Evolutionary conservation across 2,329 filamentous ascomycete genomes (phyloP).

Genomic region (Aspergillus quadricinctus): DNA sequence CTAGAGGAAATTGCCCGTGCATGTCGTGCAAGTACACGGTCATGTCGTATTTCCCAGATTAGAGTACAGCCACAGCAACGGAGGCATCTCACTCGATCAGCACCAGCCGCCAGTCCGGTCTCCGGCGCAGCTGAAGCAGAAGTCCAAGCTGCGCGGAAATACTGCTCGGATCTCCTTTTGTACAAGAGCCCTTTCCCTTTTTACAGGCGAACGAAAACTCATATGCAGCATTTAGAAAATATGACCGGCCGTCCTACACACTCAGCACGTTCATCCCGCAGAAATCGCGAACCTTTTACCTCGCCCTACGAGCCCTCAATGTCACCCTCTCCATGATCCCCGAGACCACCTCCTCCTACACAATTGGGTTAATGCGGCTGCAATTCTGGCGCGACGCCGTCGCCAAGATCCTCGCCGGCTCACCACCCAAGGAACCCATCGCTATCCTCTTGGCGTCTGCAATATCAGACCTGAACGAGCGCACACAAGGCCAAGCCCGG

Average conservation of each 20-base stretch:
- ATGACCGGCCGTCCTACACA: constrained; percentile 83
- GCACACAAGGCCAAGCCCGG: constrained; percentile 44
- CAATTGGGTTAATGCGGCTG: constrained; percentile 81
- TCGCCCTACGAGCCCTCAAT: constrained; percentile 88
- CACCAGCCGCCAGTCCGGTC: constrained; percentile 12
- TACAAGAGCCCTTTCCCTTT: constrained; percentile 23
- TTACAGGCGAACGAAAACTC: neutral
- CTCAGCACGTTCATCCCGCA: constrained; percentile 79
- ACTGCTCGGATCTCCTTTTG: constrained; percentile 57
- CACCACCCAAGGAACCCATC: constrained; percentile 84
- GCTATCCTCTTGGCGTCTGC: constrained; percentile 76
- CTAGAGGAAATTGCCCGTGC: constrained; percentile 18
- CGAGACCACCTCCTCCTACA: constrained; percentile 82
- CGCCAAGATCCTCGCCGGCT: constrained; percentile 68
- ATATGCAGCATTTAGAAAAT: constrained; percentile 55
- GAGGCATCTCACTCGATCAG: constrained; percentile 24
- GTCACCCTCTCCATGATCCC: constrained; percentile 86
- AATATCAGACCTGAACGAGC: constrained; percentile 53
- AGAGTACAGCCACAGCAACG: constrained; percentile 12
- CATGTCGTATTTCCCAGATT: constrained; percentile 7
- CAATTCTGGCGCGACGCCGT: constrained; percentile 93
- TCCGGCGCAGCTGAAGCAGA: constrained; percentile 40
- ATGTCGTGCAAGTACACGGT: constrained; percentile 14
- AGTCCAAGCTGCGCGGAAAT: constrained; percentile 51
- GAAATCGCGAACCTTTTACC: constrained; percentile 73